Evolutionary conservation across 805 yeast species (phyloP).

Genomic region (Saturnispora dispora): DNA sequence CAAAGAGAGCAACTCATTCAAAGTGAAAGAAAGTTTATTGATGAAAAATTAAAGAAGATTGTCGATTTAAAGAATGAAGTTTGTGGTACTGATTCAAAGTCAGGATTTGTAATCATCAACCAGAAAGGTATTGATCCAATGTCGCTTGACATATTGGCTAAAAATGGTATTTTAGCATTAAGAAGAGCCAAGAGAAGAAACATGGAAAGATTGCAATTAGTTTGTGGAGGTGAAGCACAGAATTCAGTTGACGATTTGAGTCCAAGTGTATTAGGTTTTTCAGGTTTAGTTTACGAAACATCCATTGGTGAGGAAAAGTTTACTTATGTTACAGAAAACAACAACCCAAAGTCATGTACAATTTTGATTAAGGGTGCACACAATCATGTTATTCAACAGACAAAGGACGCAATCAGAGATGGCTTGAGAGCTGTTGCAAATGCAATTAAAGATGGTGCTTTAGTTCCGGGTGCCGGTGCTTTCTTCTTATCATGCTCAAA

Average conservation of each 20-base stretch:
- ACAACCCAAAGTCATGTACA: conserved; percentile 85
- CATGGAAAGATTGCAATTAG: conserved; percentile 95
- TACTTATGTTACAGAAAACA: conserved; percentile 87
- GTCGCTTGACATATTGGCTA: conserved; percentile 90
- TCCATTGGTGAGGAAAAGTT: conserved; percentile 91
- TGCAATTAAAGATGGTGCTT: conserved; percentile 72
- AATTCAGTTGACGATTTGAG: conserved; percentile 90
- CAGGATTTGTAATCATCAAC: conserved; percentile 88
- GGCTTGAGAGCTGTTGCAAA: conserved; percentile 93
- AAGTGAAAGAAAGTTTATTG: conserved; percentile 88
- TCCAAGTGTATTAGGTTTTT: conserved; percentile 72
- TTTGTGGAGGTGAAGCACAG: conserved; percentile 96
- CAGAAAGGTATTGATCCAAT: conserved; percentile 99
- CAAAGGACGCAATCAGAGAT: conserved; percentile 95
- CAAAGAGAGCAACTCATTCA: conserved; percentile 93
- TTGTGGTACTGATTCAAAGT: conserved; percentile 61
- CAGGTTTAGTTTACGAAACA: conserved; percentile 87
- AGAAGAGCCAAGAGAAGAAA: conserved; percentile 98
- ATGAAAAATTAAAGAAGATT: conserved; percentile 83
- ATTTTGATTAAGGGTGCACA: conserved; percentile 92
- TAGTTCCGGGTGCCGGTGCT: conserved; percentile 97
- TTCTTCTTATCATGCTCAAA: conserved; percentile 78
- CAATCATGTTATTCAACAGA: conserved; percentile 78
- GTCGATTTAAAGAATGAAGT: conserved; percentile 90
- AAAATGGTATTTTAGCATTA: conserved; percentile 84